phyloP scores from a whole-genome alignment of 306 rosid genomes.

The Purshia tridentata region DNA sequence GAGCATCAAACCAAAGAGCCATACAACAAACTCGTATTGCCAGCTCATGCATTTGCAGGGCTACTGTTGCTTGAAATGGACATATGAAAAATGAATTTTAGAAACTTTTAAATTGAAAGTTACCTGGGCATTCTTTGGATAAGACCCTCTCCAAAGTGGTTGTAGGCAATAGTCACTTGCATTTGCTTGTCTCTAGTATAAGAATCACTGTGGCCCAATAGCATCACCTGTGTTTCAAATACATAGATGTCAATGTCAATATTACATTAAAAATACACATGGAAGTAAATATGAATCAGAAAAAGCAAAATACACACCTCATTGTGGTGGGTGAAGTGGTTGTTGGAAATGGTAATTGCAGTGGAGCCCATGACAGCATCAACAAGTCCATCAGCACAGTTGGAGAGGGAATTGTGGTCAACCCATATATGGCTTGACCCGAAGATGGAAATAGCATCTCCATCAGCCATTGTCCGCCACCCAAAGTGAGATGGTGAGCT shows the following conservation, averaged over 20 bases:
- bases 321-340: slow-evolving; percentile 97
- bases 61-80: background rate
- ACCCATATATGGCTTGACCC: slow-evolving; percentile 96
- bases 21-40: background rate
- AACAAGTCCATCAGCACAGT: slow-evolving; percentile 95
- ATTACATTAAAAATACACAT: background rate
- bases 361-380: slow-evolving; percentile 99
- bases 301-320: slow-evolving; percentile 51
- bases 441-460: slow-evolving; percentile 86
- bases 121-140: slow-evolving; percentile 99
- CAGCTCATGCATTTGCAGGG: background rate
- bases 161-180: slow-evolving; percentile 98
- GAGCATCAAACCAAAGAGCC: background rate
- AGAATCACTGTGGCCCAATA: slow-evolving; percentile 94
- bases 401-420: slow-evolving; percentile 89
- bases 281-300: background rate
- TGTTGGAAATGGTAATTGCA: slow-evolving; percentile 89
- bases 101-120: slow-evolving; percentile 16
- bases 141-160: slow-evolving; percentile 98
- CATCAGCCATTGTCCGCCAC: slow-evolving; percentile 99
- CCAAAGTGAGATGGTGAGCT: slow-evolving; percentile 88
- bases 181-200: slow-evolving; percentile 86
- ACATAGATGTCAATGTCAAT: slow-evolving; percentile 16
- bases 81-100: slow-evolving; percentile 8
- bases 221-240: slow-evolving; percentile 69